A percentile compares a stretch with the other conserved stretches of the same genome.
These are phyloP conservation scores for Amanita pseudoporphyria DNA, from an alignment of 768 basidiomycete species.

Conservation along the genomic window DNA sequence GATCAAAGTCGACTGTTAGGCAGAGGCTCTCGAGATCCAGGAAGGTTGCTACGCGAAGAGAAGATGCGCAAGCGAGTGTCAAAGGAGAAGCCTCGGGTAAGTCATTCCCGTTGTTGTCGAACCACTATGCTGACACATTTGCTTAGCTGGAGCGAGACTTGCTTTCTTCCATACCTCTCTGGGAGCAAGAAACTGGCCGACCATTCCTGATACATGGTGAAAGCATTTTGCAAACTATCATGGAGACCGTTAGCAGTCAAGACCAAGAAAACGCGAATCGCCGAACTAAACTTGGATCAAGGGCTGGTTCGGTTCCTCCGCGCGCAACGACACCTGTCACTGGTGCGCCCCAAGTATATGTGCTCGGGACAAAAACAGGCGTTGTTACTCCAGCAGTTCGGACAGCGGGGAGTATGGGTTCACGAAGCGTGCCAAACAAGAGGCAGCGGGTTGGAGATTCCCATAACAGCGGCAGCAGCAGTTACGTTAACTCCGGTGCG, in stretches of 20 bases:
- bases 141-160: conserved; percentile 83
- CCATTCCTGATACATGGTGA: conserved; percentile 82
- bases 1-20: conserved; percentile 80
- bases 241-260: conserved; percentile 58
- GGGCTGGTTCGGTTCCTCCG: conserved; percentile 51
- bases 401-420: conserved; percentile 34
- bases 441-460: conserved; percentile 46
- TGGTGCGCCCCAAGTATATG: conserved; percentile 21
- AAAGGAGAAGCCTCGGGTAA: conserved; percentile 87
- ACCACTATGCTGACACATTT: not conserved
- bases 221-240: conserved; percentile 69
- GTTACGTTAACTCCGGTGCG: conserved; percentile 14
- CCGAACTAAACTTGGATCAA: conserved; percentile 16
- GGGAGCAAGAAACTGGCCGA: conserved; percentile 71
- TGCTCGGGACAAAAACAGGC: conserved; percentile 31
- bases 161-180: conserved; percentile 63
- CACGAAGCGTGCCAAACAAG: conserved; percentile 51
- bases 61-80: conserved; percentile 93
- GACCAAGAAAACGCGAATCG: conserved; percentile 77
- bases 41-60: conserved; percentile 83
- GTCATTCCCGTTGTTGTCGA: conserved; percentile 15
- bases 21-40: conserved; percentile 75
- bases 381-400: conserved; percentile 58
- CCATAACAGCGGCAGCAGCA: conserved; percentile 11
- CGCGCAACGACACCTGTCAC: conserved; percentile 50